phyloP scores from a whole-genome alignment of 139 green algal species.

The Asterochloris sp. region DNA sequence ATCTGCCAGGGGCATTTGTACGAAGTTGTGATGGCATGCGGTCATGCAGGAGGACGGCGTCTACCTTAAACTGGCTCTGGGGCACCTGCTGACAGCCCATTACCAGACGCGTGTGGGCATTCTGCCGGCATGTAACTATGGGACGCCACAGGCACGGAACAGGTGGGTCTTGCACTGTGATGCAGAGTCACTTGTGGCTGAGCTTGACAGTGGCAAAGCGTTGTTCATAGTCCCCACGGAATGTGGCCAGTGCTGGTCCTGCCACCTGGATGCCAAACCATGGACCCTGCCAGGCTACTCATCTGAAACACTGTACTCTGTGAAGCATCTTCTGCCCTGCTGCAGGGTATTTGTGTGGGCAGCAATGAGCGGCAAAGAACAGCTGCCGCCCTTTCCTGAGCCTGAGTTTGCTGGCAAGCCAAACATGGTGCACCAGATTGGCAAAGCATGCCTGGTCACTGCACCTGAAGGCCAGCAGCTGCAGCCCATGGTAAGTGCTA shows the following conservation, averaged over 20 bases:
- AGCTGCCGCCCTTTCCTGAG: conserved; percentile 65
- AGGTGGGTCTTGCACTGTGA: background rate
- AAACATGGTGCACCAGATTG: too few species aligned
- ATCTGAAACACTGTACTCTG: too few species aligned
- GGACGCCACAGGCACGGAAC: conserved; percentile 46
- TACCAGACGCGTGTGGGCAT: conserved; percentile 61
- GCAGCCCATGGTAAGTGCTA: too few species aligned
- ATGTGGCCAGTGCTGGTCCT: too few species aligned
- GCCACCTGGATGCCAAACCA: too few species aligned
- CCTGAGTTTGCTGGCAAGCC: conserved; percentile 3
- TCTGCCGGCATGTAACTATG: conserved; percentile 54
- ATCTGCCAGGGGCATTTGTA: background rate
- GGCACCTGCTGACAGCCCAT: conserved; percentile 38
- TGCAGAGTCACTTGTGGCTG: background rate
- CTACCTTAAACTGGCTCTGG: conserved; percentile 62
- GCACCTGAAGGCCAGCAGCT: too few species aligned
- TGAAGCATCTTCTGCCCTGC: background rate
- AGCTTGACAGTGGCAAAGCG: background rate
- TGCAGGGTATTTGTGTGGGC: conserved; percentile 53
- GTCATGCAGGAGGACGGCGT: conserved; percentile 22
- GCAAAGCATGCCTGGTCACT: too few species aligned
- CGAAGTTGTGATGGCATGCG: too few species aligned
- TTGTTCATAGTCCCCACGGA: too few species aligned
- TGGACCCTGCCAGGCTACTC: too few species aligned
- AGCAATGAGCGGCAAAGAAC: conserved; percentile 37